Evolutionary conservation across 2,329 filamentous ascomycete genomes (phyloP).

Genomic region (Ceratocystis eucalypticola): DNA sequence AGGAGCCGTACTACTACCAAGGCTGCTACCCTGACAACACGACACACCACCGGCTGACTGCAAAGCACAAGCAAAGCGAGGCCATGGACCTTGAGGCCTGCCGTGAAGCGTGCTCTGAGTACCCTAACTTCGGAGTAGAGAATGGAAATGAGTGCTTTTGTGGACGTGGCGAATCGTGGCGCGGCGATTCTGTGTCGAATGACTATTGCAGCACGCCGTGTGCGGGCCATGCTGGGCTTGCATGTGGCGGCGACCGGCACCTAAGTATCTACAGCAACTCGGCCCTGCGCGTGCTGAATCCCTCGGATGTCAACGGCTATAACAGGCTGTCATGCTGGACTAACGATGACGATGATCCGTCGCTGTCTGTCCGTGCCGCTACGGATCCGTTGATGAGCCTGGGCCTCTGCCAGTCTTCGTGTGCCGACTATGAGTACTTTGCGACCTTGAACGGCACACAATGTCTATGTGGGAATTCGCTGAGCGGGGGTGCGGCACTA

Average conservation of each 20-base stretch:
- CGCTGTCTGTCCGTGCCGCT: background rate
- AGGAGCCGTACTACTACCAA: slow-evolving; percentile 13
- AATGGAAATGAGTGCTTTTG: slow-evolving; percentile 10
- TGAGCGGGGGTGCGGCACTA: slow-evolving; percentile 7
- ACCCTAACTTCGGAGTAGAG: slow-evolving; percentile 14
- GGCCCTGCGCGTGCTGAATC: slow-evolving; percentile 7
- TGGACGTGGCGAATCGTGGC: slow-evolving; percentile 6
- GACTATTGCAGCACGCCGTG: slow-evolving; percentile 12
- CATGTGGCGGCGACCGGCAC: slow-evolving; percentile 12
- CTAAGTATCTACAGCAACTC: slow-evolving; percentile 12
- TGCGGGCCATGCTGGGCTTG: slow-evolving; percentile 2
- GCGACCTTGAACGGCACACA: slow-evolving; percentile 1
- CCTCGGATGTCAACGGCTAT: slow-evolving; percentile 9
- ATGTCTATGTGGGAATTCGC: slow-evolving; percentile 12
- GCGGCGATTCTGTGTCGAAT: slow-evolving; percentile 8
- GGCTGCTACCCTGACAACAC: slow-evolving; percentile 9
- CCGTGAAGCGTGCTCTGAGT: background rate
- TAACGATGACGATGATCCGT: background rate
- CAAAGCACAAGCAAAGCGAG: background rate
- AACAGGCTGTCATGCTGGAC: slow-evolving; percentile 17
- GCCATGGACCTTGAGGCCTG: slow-evolving; percentile 12
- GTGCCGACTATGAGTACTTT: slow-evolving; percentile 14
- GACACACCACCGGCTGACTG: background rate
- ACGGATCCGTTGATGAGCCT: slow-evolving; percentile 5
- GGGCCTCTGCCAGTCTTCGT: slow-evolving; percentile 1